phyloP scores from a whole-genome alignment of 1,139 yeast species.

The Blastobotrys apis region DNA sequence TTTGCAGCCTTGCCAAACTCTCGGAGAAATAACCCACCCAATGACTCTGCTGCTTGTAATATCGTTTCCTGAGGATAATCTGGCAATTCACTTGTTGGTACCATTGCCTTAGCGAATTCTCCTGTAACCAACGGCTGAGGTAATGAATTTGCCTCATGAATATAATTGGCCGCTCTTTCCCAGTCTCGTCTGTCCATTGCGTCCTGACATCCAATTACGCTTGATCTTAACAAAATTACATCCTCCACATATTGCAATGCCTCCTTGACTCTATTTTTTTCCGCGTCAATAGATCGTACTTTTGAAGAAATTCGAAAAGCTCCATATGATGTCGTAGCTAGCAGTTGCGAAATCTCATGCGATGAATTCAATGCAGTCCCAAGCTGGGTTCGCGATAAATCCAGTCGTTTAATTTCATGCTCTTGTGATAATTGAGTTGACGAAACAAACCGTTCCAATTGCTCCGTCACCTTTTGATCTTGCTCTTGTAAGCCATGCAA shows the following conservation, averaged over 20 bases:
- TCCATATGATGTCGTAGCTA: conserved; percentile 58
- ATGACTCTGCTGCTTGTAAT: conserved; percentile 52
- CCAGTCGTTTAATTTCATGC: conserved; percentile 26
- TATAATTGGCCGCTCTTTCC: conserved; percentile 66
- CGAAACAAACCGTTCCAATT: conserved; percentile 9
- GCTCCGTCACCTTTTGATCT: conserved; percentile 7
- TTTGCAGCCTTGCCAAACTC: conserved; percentile 71
- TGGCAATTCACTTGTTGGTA: conserved; percentile 90
- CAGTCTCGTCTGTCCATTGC: conserved; percentile 67
- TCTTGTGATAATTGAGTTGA: conserved; percentile 21
- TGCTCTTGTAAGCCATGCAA: conserved; percentile 7
- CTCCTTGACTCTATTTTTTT: conserved; percentile 60
- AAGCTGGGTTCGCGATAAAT: conserved; percentile 31
- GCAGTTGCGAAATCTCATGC: conserved; percentile 46
- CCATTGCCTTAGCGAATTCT: conserved; percentile 72
- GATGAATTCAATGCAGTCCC: conserved; percentile 37
- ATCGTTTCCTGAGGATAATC: conserved; percentile 65
- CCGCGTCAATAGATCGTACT: conserved; percentile 66
- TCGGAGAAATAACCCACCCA: conserved; percentile 53
- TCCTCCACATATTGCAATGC: conserved; percentile 63
- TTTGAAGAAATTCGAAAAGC: conserved; percentile 66
- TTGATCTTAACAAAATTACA: conserved; percentile 59
- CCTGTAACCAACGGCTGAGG: conserved; percentile 56
- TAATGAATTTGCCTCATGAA: conserved; percentile 49
- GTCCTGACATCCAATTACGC: conserved; percentile 61